These are phyloP conservation scores for Russula sp. DNA, from an alignment of 768 basidiomycete genomes.

Conservation along the genomic window DNA sequence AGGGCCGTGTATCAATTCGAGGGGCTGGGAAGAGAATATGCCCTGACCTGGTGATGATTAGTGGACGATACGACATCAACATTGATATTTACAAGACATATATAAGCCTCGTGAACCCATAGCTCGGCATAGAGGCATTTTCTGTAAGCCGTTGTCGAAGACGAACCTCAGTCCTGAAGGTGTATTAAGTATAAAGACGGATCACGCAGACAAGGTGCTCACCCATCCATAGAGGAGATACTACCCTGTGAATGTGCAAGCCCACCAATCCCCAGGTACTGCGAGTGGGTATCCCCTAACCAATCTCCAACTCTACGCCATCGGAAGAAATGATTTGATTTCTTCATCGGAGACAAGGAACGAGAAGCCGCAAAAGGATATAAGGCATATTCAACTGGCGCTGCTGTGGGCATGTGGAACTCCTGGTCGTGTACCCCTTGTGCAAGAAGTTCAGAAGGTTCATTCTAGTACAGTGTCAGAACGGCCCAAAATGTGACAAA, in stretches of 20 bases:
- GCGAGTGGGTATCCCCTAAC: slow-evolving; percentile 42
- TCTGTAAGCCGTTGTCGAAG: slow-evolving; percentile 16
- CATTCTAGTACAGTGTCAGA: slow-evolving; percentile 14
- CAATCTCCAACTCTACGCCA: slow-evolving; percentile 62
- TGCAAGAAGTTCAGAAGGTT: slow-evolving; percentile 19
- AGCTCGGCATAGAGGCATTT: not conserved
- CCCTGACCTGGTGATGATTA: slow-evolving; percentile 46
- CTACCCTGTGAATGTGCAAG: slow-evolving; percentile 39
- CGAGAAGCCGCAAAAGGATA: slow-evolving; percentile 62
- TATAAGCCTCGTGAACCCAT: slow-evolving; percentile 13
- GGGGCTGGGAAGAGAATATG: slow-evolving; percentile 51
- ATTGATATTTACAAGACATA: slow-evolving; percentile 16
- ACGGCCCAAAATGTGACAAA: not conserved
- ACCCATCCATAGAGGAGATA: slow-evolving; percentile 42
- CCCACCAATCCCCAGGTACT: slow-evolving; percentile 41
- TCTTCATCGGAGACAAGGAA: slow-evolving; percentile 48
- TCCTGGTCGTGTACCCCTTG: slow-evolving; percentile 11
- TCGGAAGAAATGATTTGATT: slow-evolving; percentile 49
- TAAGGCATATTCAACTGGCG: slow-evolving; percentile 47
- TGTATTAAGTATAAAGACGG: not conserved
- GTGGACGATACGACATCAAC: slow-evolving; percentile 16
- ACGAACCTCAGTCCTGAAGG: slow-evolving; percentile 6
- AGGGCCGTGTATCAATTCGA: not conserved
- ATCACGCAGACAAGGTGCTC: slow-evolving; percentile 15
- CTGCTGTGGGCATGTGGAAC: slow-evolving; percentile 14